Evolutionary conservation across 768 basidiomycete genomes (phyloP).

Genomic region (Termitomyces titanicus): DNA sequence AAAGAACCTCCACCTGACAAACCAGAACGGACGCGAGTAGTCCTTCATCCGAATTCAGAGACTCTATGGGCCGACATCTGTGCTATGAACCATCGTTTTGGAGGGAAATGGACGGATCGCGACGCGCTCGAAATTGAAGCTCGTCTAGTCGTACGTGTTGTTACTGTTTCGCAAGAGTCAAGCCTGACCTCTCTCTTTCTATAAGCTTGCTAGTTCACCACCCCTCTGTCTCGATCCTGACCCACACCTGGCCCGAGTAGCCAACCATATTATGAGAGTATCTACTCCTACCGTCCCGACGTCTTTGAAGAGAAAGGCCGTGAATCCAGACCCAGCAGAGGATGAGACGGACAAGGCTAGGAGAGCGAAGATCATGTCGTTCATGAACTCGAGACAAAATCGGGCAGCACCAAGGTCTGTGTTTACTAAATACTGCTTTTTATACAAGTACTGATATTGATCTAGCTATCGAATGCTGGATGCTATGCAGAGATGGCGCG

Average conservation of each 20-base stretch:
- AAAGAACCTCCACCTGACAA: constrained; percentile 57
- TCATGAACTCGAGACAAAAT: constrained; percentile 64
- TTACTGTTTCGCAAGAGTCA: constrained; percentile 2
- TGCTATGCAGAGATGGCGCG: constrained; percentile 29
- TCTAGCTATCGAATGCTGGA: constrained; percentile 60
- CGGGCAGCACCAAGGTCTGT: constrained; percentile 50
- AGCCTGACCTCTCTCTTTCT: constrained; percentile 1
- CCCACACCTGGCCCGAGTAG: constrained; percentile 70
- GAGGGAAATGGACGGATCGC: constrained; percentile 61
- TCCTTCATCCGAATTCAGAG: constrained; percentile 75
- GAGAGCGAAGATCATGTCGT: constrained; percentile 71
- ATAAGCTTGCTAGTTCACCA: constrained; percentile 67
- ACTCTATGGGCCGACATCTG: constrained; percentile 80
- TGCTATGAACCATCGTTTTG: constrained; percentile 55
- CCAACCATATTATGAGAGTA: constrained; percentile 68
- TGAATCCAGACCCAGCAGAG: constrained; percentile 66
- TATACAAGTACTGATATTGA: constrained; percentile 1
- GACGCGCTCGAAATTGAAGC: constrained; percentile 76
- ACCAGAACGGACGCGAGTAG: constrained; percentile 63
- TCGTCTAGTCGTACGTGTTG: constrained; percentile 56
- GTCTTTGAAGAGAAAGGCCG: constrained; percentile 75
- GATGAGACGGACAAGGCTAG: constrained; percentile 74
- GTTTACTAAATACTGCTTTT: constrained; percentile 1
- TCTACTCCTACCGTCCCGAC: constrained; percentile 70
- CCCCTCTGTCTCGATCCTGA: constrained; percentile 81